Evolutionary conservation across 2,329 filamentous ascomycete genomes (phyloP).

Genomic region (Venturia oleaginea): DNA sequence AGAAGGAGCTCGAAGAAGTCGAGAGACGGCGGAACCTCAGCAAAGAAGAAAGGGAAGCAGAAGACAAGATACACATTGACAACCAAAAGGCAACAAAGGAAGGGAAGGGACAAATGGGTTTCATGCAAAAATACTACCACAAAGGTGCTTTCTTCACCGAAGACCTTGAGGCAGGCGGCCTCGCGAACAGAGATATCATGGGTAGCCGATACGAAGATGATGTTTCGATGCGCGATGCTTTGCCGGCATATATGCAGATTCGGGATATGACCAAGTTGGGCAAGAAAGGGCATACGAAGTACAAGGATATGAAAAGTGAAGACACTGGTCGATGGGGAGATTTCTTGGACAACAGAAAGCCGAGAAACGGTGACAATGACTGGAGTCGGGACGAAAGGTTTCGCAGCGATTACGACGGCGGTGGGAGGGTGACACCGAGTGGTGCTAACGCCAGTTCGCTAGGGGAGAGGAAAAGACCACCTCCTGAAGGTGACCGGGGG

Average conservation of each 20-base stretch:
- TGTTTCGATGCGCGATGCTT: slow-evolving; percentile 65
- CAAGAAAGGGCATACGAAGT: slow-evolving; percentile 82
- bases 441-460: slow-evolving; percentile 65
- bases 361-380: slow-evolving; percentile 5
- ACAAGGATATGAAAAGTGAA: slow-evolving; percentile 78
- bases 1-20: slow-evolving; percentile 79
- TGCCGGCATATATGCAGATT: slow-evolving; percentile 88
- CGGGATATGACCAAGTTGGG: slow-evolving; percentile 90
- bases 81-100: slow-evolving; percentile 70
- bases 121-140: slow-evolving; percentile 95
- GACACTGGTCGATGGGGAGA: slow-evolving; percentile 85
- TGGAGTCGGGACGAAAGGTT: slow-evolving; percentile 53
- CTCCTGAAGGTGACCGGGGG: slow-evolving; percentile 29
- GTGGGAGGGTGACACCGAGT: slow-evolving; percentile 39
- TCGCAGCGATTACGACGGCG: slow-evolving; percentile 46
- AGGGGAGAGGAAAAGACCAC: slow-evolving; percentile 48
- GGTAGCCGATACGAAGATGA: slow-evolving; percentile 77
- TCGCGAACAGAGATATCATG: slow-evolving; percentile 78
- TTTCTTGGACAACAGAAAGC: slow-evolving; percentile 37
- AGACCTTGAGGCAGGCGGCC: slow-evolving; percentile 63
- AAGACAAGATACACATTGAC: slow-evolving; percentile 71
- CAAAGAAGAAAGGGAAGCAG: slow-evolving; percentile 72
- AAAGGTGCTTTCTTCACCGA: slow-evolving; percentile 93
- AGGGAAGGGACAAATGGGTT: slow-evolving; percentile 68
- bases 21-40: slow-evolving; percentile 82